Evolutionary conservation across 1,139 yeast genomes (phyloP), one percentile per base, ranked within the genome.

Genomic region (Blastobotrys aristatus): DNA sequence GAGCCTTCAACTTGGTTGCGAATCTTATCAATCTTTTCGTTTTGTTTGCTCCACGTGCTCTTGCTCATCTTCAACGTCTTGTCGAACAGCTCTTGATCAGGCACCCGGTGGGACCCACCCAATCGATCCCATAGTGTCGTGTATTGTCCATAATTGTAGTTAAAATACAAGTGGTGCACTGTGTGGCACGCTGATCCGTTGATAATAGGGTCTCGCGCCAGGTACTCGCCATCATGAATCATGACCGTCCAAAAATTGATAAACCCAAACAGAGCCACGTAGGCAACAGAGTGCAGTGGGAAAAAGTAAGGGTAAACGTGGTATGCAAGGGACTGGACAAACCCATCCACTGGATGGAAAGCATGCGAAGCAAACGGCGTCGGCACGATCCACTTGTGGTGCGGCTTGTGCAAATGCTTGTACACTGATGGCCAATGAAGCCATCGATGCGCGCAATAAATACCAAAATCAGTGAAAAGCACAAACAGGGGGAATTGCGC

Each of bases 171-270:
- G 65, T 92, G 98, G 69, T 92, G 98, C 44, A 92, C 81, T 2
- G 98, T 90, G 70, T 92, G 98, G 70, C 97, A 90, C 3, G 98
- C 98, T 27, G 97, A 90, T 59, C 98, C 98, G 67, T 92, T 92
- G 56, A 92, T 85, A 51, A 88, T 77, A 6, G 97, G 96, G 66
- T 89, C 95, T 66, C 87, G 84, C 41, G 96, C 84, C 72, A 92
- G 68, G 67, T 88, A 94, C 64, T 89, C 94, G 54, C 98, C 98
- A 66, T 92, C 98, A 68, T 92, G 98, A 64, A 92, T 92, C 95
- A 90, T 84, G 39, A 92, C 96, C 3, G 98, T 88, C 98, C 98
- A 92, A 64, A 92, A 82, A 69, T 92, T 92, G 57, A 92, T 96
- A 69, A 88, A 83, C 0, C 92, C 80, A 72, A 92, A 92, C 56